phyloP scores from a whole-genome alignment of 2,329 filamentous ascomycete species.

The Penicillium italicum region DNA sequence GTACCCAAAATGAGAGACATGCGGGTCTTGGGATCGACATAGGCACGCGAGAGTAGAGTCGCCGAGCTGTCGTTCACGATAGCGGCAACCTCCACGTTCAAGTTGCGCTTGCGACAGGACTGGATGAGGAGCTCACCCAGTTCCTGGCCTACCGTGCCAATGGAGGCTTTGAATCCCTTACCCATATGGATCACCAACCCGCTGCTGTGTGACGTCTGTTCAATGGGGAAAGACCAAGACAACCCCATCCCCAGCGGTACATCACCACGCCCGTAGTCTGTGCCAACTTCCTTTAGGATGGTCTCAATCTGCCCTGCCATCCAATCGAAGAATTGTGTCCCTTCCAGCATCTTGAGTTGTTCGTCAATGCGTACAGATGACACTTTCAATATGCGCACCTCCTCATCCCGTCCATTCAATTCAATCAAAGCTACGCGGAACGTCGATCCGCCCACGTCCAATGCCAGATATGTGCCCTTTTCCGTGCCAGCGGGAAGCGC shows the following conservation, averaged over 20 bases:
- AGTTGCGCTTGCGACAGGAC: conserved; percentile 52
- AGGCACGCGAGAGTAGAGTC: conserved; percentile 59
- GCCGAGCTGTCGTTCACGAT: conserved; percentile 64
- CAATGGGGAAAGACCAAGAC: conserved; percentile 65
- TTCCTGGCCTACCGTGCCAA: conserved; percentile 58
- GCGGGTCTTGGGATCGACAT: conserved; percentile 57
- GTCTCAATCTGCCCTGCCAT: conserved; percentile 59
- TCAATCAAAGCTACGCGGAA: conserved; percentile 61
- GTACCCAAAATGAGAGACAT: conserved; percentile 64
- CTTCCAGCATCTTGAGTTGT: conserved; percentile 52
- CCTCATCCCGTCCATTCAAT: conserved; percentile 48
- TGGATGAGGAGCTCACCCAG: conserved; percentile 57
- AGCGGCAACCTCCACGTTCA: conserved; percentile 59
- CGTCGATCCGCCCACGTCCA: conserved; percentile 65
- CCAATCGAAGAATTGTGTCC: conserved; percentile 62
- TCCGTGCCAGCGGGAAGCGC: conserved; percentile 59
- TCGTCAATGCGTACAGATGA: conserved; percentile 56
- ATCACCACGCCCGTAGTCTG: conserved; percentile 38
- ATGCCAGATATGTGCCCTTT: conserved; percentile 57
- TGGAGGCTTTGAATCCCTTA: conserved; percentile 60
- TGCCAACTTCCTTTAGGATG: conserved; percentile 46
- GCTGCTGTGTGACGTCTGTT: conserved; percentile 59
- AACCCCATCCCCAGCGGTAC: conserved; percentile 55
- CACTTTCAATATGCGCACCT: conserved; percentile 55
- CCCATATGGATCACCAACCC: conserved; percentile 61